These are phyloP conservation scores for Colletotrichum eremochloae DNA, from an alignment of 2,329 filamentous ascomycete genomes.

Conservation along the genomic window DNA sequence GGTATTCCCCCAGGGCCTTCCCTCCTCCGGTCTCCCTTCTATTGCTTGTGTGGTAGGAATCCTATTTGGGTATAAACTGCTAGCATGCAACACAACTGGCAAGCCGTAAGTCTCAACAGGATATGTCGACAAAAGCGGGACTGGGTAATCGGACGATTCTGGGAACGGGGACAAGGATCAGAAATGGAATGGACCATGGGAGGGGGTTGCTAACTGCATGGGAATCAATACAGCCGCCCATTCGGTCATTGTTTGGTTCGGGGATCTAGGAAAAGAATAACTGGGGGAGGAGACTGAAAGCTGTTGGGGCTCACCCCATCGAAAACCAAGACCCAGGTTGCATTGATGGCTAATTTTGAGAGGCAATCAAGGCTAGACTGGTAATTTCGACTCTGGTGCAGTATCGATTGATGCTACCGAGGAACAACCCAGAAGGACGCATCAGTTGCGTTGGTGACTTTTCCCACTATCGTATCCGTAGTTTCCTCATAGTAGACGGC, in stretches of 20 bases:
- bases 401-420: constrained; percentile 18
- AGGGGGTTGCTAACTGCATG: background rate
- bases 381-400: constrained; percentile 29
- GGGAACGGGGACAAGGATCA: constrained; percentile 4
- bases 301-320: constrained; percentile 28
- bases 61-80: background rate
- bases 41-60: background rate
- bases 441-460: background rate
- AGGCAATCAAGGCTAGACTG: constrained; percentile 36
- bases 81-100: background rate
- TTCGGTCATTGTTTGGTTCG: constrained; percentile 5
- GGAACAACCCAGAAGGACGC: constrained; percentile 1
- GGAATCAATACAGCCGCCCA: background rate
- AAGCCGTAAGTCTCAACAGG: constrained; percentile 1
- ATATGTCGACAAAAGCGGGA: background rate
- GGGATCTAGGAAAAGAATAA: constrained; percentile 5
- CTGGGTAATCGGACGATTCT: constrained; percentile 17
- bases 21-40: background rate
- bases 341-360: constrained; percentile 40
- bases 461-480: constrained; percentile 1
- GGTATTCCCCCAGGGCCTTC: background rate
- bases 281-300: background rate
- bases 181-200: constrained; percentile 16
- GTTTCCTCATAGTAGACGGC: background rate
- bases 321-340: constrained; percentile 26